phyloP scores from a whole-genome alignment of 192 early-diverging fungal genomes.

The Jimgerdemannia lactiflua region DNA sequence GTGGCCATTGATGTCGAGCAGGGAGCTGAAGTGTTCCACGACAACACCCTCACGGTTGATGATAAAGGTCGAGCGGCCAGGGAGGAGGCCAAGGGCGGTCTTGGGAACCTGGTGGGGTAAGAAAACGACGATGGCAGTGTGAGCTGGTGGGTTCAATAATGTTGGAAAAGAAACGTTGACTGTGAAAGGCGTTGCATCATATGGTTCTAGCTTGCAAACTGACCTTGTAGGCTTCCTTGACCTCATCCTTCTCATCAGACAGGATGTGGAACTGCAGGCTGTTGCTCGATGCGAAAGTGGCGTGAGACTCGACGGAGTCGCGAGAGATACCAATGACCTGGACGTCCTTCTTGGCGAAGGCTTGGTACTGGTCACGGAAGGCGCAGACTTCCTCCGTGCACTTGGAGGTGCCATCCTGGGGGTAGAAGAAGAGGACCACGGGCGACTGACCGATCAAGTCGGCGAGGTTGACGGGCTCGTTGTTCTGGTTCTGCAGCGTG shows the following conservation, averaged over 20 bases:
- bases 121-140: too few species aligned
- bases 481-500: constrained; percentile 27
- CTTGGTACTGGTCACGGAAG: constrained; percentile 33
- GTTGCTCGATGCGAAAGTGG: constrained; percentile 19
- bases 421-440: constrained; percentile 37
- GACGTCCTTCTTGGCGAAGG: constrained; percentile 26
- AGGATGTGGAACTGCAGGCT: constrained; percentile 24
- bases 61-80: constrained; percentile 31
- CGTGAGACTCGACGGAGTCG: constrained; percentile 27
- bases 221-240: constrained; percentile 23
- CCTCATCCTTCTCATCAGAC: constrained; percentile 26
- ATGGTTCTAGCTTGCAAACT: too few species aligned
- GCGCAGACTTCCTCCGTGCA: constrained; percentile 36
- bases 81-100: constrained; percentile 11
- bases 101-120: constrained; percentile 10
- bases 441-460: constrained; percentile 25
- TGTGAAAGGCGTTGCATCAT: too few species aligned
- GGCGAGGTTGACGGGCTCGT: constrained; percentile 15
- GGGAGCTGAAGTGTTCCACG: constrained; percentile 32
- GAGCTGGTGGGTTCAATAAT: too few species aligned
- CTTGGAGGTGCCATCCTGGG: constrained; percentile 28
- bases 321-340: constrained; percentile 31
- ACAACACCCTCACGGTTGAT: constrained; percentile 30
- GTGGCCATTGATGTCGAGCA: constrained; percentile 25
- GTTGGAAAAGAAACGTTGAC: too few species aligned